Conservation (phyloP, 2,329 filamentous ascomycete genomes). For the Endocalyx cinctus region DNA sequence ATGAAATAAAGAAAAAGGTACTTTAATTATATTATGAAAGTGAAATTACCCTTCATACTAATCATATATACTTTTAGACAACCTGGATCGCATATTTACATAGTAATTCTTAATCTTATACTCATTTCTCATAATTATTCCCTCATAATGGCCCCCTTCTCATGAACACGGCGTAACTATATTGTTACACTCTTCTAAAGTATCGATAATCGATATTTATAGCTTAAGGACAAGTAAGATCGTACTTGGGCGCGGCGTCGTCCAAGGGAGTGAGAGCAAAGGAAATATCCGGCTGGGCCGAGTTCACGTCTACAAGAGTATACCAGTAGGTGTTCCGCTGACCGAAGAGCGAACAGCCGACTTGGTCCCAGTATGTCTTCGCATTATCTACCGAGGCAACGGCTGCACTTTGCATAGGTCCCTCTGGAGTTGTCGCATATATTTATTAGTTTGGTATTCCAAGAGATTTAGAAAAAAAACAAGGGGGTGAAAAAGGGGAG, state of each 20-base stretch:
- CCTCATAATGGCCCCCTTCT: too few species aligned
- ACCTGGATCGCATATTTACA: too few species aligned
- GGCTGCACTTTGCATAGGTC: conserved; percentile 20
- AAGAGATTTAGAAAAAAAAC: not conserved
- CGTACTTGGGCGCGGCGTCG: conserved; percentile 17
- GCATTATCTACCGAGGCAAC: conserved; percentile 23
- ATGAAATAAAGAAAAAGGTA: too few species aligned
- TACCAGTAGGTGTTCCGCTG: conserved; percentile 46
- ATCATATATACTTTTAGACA: too few species aligned
- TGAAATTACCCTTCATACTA: too few species aligned
- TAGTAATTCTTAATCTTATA: too few species aligned
- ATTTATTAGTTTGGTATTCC: conserved; percentile 2
- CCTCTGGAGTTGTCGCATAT: conserved; percentile 10
- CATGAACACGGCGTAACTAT: too few species aligned
- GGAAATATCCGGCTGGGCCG: conserved; percentile 25
- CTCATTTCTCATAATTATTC: too few species aligned
- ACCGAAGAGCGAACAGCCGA: conserved; percentile 26
- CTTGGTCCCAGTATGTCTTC: conserved; percentile 25
- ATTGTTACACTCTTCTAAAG: too few species aligned
- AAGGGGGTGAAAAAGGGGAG: conserved; percentile 11
- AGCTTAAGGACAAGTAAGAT: conserved; percentile 17
- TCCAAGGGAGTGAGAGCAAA: conserved; percentile 21
- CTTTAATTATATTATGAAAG: too few species aligned
- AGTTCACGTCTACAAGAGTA: conserved; percentile 47
- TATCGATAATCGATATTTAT: too few species aligned